phyloP scores from a whole-genome alignment of 2,329 filamentous ascomycete genomes.

The Cercospora sp. region DNA sequence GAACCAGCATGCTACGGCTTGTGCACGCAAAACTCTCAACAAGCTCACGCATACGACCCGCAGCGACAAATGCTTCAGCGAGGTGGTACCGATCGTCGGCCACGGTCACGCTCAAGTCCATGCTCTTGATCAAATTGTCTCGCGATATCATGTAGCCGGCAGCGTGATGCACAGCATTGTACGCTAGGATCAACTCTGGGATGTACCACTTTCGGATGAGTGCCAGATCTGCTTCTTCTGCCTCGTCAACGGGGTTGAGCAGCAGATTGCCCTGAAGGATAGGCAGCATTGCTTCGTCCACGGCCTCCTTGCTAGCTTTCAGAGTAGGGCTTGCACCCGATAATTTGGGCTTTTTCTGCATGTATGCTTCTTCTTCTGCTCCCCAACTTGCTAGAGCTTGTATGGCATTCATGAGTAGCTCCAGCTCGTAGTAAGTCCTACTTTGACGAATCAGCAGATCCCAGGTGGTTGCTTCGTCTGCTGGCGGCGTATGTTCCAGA shows the following conservation, averaged over 20 bases:
- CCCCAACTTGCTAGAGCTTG: slow-evolving; percentile 47
- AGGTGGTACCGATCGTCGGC: slow-evolving; percentile 55
- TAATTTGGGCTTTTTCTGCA: slow-evolving; percentile 25
- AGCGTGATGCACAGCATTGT: slow-evolving; percentile 77
- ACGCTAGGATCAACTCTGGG: slow-evolving; percentile 81
- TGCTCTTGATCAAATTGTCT: slow-evolving; percentile 76
- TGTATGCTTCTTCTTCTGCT: slow-evolving; percentile 43
- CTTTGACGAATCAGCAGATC: slow-evolving; percentile 33
- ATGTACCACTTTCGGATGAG: slow-evolving; percentile 75
- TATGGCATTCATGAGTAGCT: slow-evolving; percentile 46
- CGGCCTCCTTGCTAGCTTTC: slow-evolving; percentile 43
- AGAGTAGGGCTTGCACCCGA: slow-evolving; percentile 32
- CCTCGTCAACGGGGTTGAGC: slow-evolving; percentile 38
- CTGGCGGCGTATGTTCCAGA: slow-evolving; percentile 20
- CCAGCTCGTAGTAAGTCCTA: slow-evolving; percentile 46
- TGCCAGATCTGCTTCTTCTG: slow-evolving; percentile 61
- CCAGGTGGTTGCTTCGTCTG: slow-evolving; percentile 26
- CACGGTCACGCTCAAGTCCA: slow-evolving; percentile 78
- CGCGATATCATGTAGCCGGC: slow-evolving; percentile 72
- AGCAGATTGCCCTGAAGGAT: slow-evolving; percentile 40
- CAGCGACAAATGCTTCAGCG: slow-evolving; percentile 41
- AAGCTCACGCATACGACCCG: slow-evolving; percentile 48
- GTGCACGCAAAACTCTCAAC: slow-evolving; percentile 67
- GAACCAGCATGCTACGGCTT: slow-evolving; percentile 67
- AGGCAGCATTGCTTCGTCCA: slow-evolving; percentile 42